Base-by-base conservation (phyloP, 495 filamentous ascomycete genomes). In the Aspergillus funiculosus region DNA sequence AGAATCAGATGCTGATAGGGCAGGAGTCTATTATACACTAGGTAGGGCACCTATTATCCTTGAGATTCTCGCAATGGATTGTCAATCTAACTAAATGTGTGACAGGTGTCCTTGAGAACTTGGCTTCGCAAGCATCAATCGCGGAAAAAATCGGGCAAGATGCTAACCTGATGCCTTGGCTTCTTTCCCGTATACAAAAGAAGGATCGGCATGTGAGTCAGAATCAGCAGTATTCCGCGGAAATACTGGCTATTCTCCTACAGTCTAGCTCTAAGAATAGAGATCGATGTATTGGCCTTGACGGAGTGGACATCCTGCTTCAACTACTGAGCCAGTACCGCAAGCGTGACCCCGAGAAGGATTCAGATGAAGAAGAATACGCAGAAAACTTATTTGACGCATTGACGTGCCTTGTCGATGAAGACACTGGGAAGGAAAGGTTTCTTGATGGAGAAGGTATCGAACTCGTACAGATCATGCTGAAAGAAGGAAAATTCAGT, bases 201-300 rank as follows among this genome's bases (percentile, higher is more conserved):
- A 74, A 72, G 38, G 84, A 89, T 59, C 66, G 64, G 5, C 69
- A 72, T 0, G 73, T 83, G 6, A 70, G 73, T 18, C 92, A 99
- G 64, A 99, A 99, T 62, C 95, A 90, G 60, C 92, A 95, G 60
- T 99, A 97, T 56, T 77, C 89, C 0, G 88, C 92, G 6, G 92
- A 99, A 64, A 75, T 97, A 10, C 69, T 99, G 11, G 86, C 91
- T 2, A 94, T 99, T 41, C 66, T 99, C 0, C 62, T 86, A 10
- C 86, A 89, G 57, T 83, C 83, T 5, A 83, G 83, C 10, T 36
- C 70, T 0, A 59, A 72, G 11, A 91, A 86, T 58, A 72, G 86
- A 24, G 67, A 68, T 28, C 73, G 74, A 34, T 65, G 95, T n/a
- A 72, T 76, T 37, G 62, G 66, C 7, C 59, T 86, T 2, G 80